Base-by-base conservation (phyloP, 768 basidiomycete species). In the Termitomyces sp. region DNA sequence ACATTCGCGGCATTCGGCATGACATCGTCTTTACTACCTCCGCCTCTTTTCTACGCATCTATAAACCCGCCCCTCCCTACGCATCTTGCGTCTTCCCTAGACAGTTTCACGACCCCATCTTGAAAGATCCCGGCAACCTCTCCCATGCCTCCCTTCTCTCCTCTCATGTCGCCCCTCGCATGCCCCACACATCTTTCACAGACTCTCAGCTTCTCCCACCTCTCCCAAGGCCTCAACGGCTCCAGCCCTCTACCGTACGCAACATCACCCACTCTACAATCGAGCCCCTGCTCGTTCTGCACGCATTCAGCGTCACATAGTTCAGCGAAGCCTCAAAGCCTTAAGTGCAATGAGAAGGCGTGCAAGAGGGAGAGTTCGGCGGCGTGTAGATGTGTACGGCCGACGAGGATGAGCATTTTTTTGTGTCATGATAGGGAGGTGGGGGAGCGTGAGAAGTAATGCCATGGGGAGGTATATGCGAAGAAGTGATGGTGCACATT, bases 201-300 rank as follows among this genome's bases (percentile, higher is more conserved):
- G 20, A 78, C 71, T 12, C 72, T 70, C 39, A 79, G 61, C 53
- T 58, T 55, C 22, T 67, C 63, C 76, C 76, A 79, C 32, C 67
- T 57, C 32, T 72, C 70, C 58, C 70, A 77, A 50, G 58, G 64
- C 57, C 70, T 62, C 37, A 77, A 58, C 22, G 76, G 74, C 56
- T 75, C 66, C 33, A 61, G 78, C 69, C 32, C 71, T 48, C 47
- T 44, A 36, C 64, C 46, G 72, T 68, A 59, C 76, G 74, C 10
- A 78, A 51, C n/a, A 73, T 60, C 50, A 74, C 75, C 79, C 79
- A 80, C 61, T 80, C 76, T 4, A 74, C 71, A 61, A 74, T 72
- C 8, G 77, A 76, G 0, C 77, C 72, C 12, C 73, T 62, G 10
- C 75, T 70, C 32, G 70, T 59, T 2, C 67, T 67, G 47, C 77